Evolutionary conservation across 495 filamentous ascomycete genomes (phyloP).

Genomic region (Aspergillus wentii): DNA sequence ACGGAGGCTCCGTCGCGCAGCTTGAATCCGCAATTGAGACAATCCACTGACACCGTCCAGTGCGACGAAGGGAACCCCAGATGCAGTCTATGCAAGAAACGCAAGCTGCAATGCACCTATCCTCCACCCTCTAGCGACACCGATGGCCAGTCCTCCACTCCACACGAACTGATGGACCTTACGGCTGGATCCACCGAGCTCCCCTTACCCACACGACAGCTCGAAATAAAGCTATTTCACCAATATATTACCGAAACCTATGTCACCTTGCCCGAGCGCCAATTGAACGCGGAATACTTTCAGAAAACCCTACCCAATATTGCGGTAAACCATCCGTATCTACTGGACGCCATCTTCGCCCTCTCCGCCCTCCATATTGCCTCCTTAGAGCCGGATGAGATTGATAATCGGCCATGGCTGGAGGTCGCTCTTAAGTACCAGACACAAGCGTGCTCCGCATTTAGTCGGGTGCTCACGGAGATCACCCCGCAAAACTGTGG

Average conservation of each 20-base stretch:
- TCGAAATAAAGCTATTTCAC: constrained; percentile 37
- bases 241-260: constrained; percentile 33
- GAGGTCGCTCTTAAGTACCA: constrained; percentile 33
- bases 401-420: constrained; percentile 25
- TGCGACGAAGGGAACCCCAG: constrained; percentile 32
- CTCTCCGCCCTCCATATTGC: constrained; percentile 43
- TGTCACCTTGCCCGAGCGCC: constrained; percentile 22
- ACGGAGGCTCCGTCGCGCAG: background rate
- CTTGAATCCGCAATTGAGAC: background rate
- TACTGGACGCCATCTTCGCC: constrained; percentile 44
- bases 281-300: constrained; percentile 30
- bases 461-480: constrained; percentile 23
- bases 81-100: constrained; percentile 32
- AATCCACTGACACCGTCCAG: constrained; percentile 11
- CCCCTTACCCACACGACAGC: constrained; percentile 22
- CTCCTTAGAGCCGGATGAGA: constrained; percentile 24
- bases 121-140: constrained; percentile 19
- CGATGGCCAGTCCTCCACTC: constrained; percentile 21
- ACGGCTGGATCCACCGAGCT: constrained; percentile 5
- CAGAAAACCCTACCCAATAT: constrained; percentile 38
- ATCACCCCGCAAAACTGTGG: constrained; percentile 22
- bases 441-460: constrained; percentile 27
- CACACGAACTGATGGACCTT: constrained; percentile 16
- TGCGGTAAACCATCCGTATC: constrained; percentile 36
- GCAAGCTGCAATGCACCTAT: constrained; percentile 33